phyloP scores from a whole-genome alignment of 306 rosid species.

The Cucurbita ficifolia region DNA sequence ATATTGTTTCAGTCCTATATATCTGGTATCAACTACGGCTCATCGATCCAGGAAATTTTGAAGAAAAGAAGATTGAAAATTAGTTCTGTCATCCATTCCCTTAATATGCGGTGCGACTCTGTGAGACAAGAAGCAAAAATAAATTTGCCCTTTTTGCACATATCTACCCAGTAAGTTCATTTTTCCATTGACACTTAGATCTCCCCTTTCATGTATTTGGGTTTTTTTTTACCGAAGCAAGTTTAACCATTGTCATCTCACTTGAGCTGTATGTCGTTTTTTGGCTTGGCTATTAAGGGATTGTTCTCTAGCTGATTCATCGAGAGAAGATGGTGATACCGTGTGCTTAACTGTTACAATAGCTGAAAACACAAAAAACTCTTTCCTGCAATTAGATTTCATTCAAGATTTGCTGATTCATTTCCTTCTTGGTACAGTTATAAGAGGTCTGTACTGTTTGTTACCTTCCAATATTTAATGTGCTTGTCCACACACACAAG shows the following conservation, averaged over 20 bases:
- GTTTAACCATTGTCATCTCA: slow-evolving; percentile 1
- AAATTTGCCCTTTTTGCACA: slow-evolving; percentile 31
- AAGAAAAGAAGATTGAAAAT: slow-evolving; percentile 40
- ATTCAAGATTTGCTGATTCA: slow-evolving; percentile 53
- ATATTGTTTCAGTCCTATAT: neutral
- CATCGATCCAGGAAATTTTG: slow-evolving; percentile 29
- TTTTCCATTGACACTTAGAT: slow-evolving; percentile 7
- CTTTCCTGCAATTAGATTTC: slow-evolving; percentile 30
- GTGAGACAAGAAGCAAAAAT: slow-evolving; percentile 20
- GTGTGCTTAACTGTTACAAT: slow-evolving; percentile 46
- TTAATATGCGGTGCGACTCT: slow-evolving; percentile 28
- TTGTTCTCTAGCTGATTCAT: slow-evolving; percentile 26
- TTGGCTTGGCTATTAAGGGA: slow-evolving; percentile 40
- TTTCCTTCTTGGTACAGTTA: slow-evolving; percentile 41
- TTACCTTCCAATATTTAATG: neutral
- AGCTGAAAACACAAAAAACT: slow-evolving; percentile 27
- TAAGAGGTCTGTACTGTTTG: slow-evolving; percentile 47
- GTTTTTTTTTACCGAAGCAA: neutral
- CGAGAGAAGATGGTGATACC: slow-evolving; percentile 14
- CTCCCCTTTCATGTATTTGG: neutral
- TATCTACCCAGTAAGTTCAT: slow-evolving; percentile 53
- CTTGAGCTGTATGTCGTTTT: slow-evolving; percentile 18
- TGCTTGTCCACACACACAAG: neutral
- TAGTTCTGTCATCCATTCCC: slow-evolving; percentile 40
- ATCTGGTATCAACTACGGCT: slow-evolving; percentile 2